Conservation (phyloP, 192 early-diverging fungal species). For the Piromyces finnis region DNA sequence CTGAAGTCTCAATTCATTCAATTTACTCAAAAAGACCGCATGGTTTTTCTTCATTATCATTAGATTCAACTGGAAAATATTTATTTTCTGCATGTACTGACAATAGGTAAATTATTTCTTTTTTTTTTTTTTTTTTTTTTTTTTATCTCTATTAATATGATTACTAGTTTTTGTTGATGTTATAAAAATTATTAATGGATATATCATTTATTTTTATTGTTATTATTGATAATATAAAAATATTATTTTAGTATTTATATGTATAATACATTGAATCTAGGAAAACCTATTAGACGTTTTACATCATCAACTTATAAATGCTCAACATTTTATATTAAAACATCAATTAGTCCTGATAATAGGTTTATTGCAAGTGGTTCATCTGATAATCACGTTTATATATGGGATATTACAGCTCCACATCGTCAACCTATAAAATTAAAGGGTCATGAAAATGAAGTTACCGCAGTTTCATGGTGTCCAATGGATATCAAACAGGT, state of each 20-base stretch:
- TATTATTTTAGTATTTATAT: slow-evolving; percentile 36
- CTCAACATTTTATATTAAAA: slow-evolving; percentile 48
- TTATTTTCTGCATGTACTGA: slow-evolving; percentile 60
- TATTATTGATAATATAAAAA: too few relatives aligned
- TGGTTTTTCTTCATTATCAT: slow-evolving; percentile 45
- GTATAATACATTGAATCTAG: slow-evolving; percentile 33
- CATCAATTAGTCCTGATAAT: slow-evolving; percentile 53
- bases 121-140: too few relatives aligned
- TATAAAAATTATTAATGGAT: too few relatives aligned
- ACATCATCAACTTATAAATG: slow-evolving; percentile 34
- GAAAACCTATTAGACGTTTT: slow-evolving; percentile 23
- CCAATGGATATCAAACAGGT: slow-evolving; percentile 25
- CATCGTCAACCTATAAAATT: slow-evolving; percentile 26
- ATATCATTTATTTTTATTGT: too few relatives aligned
- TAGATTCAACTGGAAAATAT: slow-evolving; percentile 38
- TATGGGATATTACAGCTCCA: slow-evolving; percentile 45
- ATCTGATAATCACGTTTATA: slow-evolving; percentile 31
- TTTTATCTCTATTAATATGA: too few relatives aligned
- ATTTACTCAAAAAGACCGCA: slow-evolving; percentile 9
- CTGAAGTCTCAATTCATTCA: slow-evolving; percentile 11
- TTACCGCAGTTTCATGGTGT: slow-evolving; percentile 59
- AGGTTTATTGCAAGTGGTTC: slow-evolving; percentile 54
- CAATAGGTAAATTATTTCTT: slow-evolving; percentile 13
- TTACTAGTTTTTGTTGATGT: too few relatives aligned
- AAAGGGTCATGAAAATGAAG: slow-evolving; percentile 43